Conservation (phyloP, 768 basidiomycete genomes). For the Tricholoma matsutake region DNA sequence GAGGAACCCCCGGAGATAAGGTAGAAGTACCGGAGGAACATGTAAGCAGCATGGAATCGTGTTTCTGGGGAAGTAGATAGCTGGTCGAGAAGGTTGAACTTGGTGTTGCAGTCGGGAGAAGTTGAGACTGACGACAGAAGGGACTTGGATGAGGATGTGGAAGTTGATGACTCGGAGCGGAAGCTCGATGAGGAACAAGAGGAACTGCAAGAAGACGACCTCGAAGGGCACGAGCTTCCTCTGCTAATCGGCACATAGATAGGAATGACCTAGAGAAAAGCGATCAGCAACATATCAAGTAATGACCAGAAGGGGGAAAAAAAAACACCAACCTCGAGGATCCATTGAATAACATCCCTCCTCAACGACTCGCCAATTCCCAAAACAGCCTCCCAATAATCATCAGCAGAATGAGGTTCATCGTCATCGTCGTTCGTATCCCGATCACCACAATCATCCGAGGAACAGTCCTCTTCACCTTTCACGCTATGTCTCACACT, state of each 20-base stretch:
- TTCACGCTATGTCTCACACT: slow-evolving; percentile 9
- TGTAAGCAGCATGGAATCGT: slow-evolving; percentile 60
- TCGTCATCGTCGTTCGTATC: background rate
- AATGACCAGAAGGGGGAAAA: background rate
- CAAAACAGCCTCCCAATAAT: slow-evolving; percentile 22
- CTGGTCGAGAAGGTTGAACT: slow-evolving; percentile 47
- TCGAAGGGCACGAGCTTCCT: background rate
- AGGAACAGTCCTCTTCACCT: background rate
- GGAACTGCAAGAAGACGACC: slow-evolving; percentile 1
- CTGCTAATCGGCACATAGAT: background rate
- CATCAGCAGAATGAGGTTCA: slow-evolving; percentile 2
- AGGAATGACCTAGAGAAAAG: background rate
- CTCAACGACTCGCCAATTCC: slow-evolving; percentile 34
- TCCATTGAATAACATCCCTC: slow-evolving; percentile 38
- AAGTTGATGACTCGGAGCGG: slow-evolving; percentile 1
- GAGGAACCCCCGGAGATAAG: slow-evolving; percentile 25
- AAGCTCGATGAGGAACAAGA: slow-evolving; percentile 1
- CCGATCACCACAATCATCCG: slow-evolving; percentile 9
- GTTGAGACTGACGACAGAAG: slow-evolving; percentile 3
- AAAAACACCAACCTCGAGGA: slow-evolving; percentile 37
- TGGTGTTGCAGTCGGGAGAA: slow-evolving; percentile 13
- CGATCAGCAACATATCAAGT: background rate
- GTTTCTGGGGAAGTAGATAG: slow-evolving; percentile 53
- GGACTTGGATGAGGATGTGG: slow-evolving; percentile 10
- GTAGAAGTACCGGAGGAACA: slow-evolving; percentile 57